Base-by-base conservation (phyloP, 1,139 yeast species). In the Saccharomyces hybrid region DNA sequence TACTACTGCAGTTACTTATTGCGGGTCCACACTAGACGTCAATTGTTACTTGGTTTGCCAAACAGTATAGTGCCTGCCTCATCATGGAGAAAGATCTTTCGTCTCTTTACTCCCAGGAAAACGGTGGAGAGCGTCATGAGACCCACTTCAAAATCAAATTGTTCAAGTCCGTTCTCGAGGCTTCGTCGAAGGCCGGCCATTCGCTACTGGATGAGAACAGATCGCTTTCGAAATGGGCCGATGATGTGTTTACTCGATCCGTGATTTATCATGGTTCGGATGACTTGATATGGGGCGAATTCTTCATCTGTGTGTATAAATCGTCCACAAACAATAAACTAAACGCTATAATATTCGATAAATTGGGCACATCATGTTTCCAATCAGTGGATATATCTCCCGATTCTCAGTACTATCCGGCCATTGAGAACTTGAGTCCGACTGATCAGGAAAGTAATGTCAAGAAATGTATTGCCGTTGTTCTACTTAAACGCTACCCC, bases 381-480 rank as follows among this genome's bases (percentile, higher is more conserved):
- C 77, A 79, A 38, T 77, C 84, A 50, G 73, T 90, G 64, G 81
- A 88, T 4, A 70, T 88, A 42, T 81, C 79, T 56, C 69, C 76
- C 0, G 71, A 78, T 47, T 88, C 96, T 1, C 75, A 88, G 53
- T 91, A 83, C 67, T 87, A 79, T 73, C 89, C 87, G 1, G 95
- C 96, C 1, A 81, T 95, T 62, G 81, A 83, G 60, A 89, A 89
- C 64, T 73, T 91, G 51, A 69, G 78, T 0, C 75, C 76, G 0
- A 70, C 75, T 11, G 77, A 78, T 62, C 75, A 75, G 60, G 69
- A 75, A 11, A 81, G 89, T 12, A 81, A 81, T 52, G 88, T 86
- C 4, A 76, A 95, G 59, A 78, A 82, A 59, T 84, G 95, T 0
- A 73, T 91, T 48, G 97, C 97, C 0, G 81, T 90, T 4, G 78